A percentile compares a stretch with the other conserved stretches of the same genome.
Evolutionary conservation across 495 filamentous ascomycete genomes (phyloP).

Genomic region (Gamarada debralockiae): DNA sequence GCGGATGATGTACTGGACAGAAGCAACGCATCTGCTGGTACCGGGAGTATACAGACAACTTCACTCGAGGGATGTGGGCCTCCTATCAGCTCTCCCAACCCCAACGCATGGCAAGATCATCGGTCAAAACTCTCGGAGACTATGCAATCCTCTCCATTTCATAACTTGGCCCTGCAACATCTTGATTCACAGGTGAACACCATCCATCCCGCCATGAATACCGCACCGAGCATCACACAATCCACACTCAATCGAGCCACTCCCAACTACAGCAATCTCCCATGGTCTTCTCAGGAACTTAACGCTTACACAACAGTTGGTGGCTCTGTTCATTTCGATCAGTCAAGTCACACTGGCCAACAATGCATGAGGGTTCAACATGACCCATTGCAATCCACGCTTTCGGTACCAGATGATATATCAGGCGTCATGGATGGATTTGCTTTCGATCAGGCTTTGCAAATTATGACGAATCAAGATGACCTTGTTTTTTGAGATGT

Average conservation of each 20-base stretch:
- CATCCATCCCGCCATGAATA: too few relatives aligned
- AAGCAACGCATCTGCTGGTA: too few relatives aligned
- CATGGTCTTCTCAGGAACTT: neutral
- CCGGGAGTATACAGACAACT: too few relatives aligned
- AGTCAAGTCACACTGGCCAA: neutral
- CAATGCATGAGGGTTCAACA: neutral
- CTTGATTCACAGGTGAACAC: too few relatives aligned
- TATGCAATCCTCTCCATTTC: too few relatives aligned
- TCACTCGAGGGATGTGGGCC: neutral
- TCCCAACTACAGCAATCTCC: neutral
- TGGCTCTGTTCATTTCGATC: neutral
- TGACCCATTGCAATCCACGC: neutral
- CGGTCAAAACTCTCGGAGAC: too few relatives aligned
- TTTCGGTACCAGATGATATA: neutral
- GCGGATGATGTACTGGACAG: neutral
- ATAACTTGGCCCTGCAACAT: too few relatives aligned
- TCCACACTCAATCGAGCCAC: neutral
- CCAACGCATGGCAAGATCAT: too few relatives aligned
- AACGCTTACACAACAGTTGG: neutral
- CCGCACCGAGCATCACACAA: too few relatives aligned
- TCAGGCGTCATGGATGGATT: neutral
- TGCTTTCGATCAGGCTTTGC: neutral
- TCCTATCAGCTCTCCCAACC: too few relatives aligned
- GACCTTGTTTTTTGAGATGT: slow-evolving; percentile 6
- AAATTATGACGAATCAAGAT: neutral